Percentiles rank a stretch among this genome's conserved stretches.
phyloP scores from a whole-genome alignment of 2,329 filamentous ascomycete species.

The Scedosporium boydii region DNA sequence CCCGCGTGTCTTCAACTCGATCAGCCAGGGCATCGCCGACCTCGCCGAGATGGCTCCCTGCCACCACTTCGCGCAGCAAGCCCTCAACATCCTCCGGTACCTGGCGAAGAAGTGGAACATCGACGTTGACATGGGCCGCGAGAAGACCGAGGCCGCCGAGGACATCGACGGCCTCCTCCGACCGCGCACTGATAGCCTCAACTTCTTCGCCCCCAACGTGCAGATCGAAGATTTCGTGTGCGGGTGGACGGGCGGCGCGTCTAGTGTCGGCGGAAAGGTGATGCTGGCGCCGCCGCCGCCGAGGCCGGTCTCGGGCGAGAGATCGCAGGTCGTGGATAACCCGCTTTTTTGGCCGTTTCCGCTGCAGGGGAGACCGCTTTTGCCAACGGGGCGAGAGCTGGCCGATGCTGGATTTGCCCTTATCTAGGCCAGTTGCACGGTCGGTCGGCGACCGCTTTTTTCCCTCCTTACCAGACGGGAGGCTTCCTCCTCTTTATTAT shows the following conservation, averaged over 20 bases:
- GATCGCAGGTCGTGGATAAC: conserved; percentile 25
- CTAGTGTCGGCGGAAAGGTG: conserved; percentile 6
- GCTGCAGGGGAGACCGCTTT: conserved; percentile 47
- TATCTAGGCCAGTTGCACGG: conserved; percentile 14
- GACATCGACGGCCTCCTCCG: conserved; percentile 32
- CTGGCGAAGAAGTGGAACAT: conserved; percentile 51
- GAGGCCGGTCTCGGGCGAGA: neutral
- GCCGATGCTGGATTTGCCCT: conserved; percentile 42
- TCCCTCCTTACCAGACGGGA: too few species aligned
- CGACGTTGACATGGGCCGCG: conserved; percentile 32
- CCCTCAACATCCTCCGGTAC: conserved; percentile 48
- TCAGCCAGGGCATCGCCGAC: conserved; percentile 46
- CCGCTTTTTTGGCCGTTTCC: conserved; percentile 53
- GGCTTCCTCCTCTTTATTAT: neutral
- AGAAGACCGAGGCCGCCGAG: conserved; percentile 18
- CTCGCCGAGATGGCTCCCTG: conserved; percentile 52
- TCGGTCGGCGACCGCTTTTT: too few species aligned
- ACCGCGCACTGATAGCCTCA: conserved; percentile 41
- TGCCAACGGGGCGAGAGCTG: conserved; percentile 36
- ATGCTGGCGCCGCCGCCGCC: neutral
- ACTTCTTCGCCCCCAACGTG: conserved; percentile 47
- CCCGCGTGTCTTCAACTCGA: conserved; percentile 28
- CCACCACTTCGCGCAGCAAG: conserved; percentile 51
- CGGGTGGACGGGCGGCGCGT: conserved; percentile 27
- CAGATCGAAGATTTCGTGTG: conserved; percentile 37